Conservation (phyloP, 1,284 basidiomycete genomes). For the Lignosus rhinocerotis region DNA sequence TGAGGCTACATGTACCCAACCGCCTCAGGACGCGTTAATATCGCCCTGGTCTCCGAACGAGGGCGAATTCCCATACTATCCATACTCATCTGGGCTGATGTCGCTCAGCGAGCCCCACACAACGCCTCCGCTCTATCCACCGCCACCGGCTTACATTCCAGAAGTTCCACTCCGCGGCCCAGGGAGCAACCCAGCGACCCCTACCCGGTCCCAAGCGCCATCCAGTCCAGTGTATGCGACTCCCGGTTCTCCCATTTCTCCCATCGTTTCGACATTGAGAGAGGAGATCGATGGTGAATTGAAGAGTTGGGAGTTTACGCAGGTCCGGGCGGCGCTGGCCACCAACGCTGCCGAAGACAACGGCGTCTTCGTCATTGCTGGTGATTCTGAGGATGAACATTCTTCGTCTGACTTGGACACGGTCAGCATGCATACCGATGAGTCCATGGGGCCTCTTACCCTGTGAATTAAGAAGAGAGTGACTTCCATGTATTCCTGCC, state of each 20-base stretch:
- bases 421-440: constrained; percentile 12
- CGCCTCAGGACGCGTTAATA: constrained; percentile 24
- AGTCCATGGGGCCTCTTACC: constrained; percentile 6
- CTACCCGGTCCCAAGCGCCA: not conserved
- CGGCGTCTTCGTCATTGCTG: constrained; percentile 19
- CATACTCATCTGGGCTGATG: constrained; percentile 3
- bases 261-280: constrained; percentile 11
- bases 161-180: constrained; percentile 19
- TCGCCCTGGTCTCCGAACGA: constrained; percentile 33
- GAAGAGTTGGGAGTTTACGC: constrained; percentile 6
- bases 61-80: constrained; percentile 24
- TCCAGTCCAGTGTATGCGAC: not conserved
- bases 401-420: constrained; percentile 10
- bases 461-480: no score
- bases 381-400: constrained; percentile 11
- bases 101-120: constrained; percentile 11
- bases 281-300: constrained; percentile 19
- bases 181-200: constrained; percentile 6
- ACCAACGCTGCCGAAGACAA: not conserved
- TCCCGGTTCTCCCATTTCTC: constrained; percentile 7
- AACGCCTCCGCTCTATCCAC: constrained; percentile 28
- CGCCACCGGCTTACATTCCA: constrained; percentile 23
- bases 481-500: not conserved
- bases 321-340: not conserved
- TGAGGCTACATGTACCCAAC: constrained; percentile 18